These are phyloP conservation scores for Phytophthora syringae DNA, from an alignment of 352 stramenopile species.

Conservation along the genomic window DNA sequence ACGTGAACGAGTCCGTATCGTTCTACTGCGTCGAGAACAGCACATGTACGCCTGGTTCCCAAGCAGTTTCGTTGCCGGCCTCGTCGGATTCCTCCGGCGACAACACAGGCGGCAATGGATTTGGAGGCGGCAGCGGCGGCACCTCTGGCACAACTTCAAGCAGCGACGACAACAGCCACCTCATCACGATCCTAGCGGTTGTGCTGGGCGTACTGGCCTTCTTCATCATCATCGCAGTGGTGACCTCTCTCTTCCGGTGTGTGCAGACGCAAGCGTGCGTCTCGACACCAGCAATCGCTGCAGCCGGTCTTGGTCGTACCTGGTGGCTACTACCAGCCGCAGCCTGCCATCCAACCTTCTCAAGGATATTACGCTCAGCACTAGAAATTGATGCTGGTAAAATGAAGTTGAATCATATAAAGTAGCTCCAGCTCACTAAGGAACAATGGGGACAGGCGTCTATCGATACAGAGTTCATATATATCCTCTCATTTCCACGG, in stretches of 20 bases:
- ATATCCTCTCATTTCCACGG: conserved; percentile 16
- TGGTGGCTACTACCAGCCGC: conserved; percentile 38
- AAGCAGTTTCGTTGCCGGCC: conserved; percentile 36
- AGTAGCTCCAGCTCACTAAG: conserved; percentile 21
- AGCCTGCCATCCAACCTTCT: conserved; percentile 34
- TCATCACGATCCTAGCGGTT: conserved; percentile 45
- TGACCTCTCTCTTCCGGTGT: conserved; percentile 40
- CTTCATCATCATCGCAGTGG: conserved; percentile 42
- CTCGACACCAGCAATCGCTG: conserved; percentile 31
- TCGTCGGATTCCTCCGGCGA: conserved; percentile 40
- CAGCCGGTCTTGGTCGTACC: conserved; percentile 41
- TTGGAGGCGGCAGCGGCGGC: conserved; percentile 21
- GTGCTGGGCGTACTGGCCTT: conserved; percentile 45
- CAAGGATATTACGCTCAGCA: conserved; percentile 41
- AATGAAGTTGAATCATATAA: conserved; percentile 35
- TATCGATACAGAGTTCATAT: conserved; percentile 36
- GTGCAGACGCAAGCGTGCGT: conserved; percentile 32
- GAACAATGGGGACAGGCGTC: not conserved
- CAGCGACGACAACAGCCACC: conserved; percentile 29
- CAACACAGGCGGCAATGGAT: conserved; percentile 33
- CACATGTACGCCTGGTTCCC: conserved; percentile 36
- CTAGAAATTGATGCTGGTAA: conserved; percentile 3
- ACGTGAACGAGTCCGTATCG: conserved; percentile 63
- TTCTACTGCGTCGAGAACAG: conserved; percentile 75
- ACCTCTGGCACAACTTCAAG: conserved; percentile 27